A percentile compares a stretch with the other conserved stretches of the same genome.
Evolutionary conservation across 1,139 yeast genomes (phyloP).

Genomic region (Blastobotrys serpentis): DNA sequence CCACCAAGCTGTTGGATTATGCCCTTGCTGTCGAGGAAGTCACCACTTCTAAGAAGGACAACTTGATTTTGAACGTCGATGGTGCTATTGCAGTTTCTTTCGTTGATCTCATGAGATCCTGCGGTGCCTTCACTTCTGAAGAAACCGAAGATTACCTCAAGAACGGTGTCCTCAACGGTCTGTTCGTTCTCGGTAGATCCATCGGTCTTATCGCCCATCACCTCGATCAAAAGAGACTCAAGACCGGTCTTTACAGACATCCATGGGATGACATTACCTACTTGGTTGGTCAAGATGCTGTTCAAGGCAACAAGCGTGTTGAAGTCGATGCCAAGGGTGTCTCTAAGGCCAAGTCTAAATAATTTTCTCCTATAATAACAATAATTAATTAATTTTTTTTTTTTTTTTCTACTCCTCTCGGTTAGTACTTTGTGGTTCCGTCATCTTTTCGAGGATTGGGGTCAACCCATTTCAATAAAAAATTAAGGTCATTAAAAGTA

Average conservation of each 20-base stretch:
- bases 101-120: slow-evolving; percentile 46
- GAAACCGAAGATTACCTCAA: slow-evolving; percentile 47
- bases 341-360: slow-evolving; percentile 35
- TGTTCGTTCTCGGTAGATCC: slow-evolving; percentile 48
- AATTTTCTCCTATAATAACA: slow-evolving; percentile 10
- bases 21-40: slow-evolving; percentile 51
- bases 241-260: slow-evolving; percentile 48
- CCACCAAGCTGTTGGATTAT: slow-evolving; percentile 44
- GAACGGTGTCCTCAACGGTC: slow-evolving; percentile 49
- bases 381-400: slow-evolving; percentile 1
- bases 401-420: not conserved
- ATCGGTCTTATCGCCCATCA: slow-evolving; percentile 50
- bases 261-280: slow-evolving; percentile 51
- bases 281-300: slow-evolving; percentile 41
- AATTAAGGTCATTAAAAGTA: slow-evolving; percentile 1
- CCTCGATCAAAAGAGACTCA: slow-evolving; percentile 48
- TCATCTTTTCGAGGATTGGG: too few relatives aligned
- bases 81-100: slow-evolving; percentile 49
- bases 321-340: slow-evolving; percentile 39
- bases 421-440: not conserved
- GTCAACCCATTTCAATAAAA: too few relatives aligned
- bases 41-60: slow-evolving; percentile 49
- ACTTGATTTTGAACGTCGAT: slow-evolving; percentile 47
- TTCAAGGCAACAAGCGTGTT: slow-evolving; percentile 36
- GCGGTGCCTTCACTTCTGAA: slow-evolving; percentile 46